Base-by-base conservation (phyloP, 768 basidiomycete species). In the Phylloporus sp. region DNA sequence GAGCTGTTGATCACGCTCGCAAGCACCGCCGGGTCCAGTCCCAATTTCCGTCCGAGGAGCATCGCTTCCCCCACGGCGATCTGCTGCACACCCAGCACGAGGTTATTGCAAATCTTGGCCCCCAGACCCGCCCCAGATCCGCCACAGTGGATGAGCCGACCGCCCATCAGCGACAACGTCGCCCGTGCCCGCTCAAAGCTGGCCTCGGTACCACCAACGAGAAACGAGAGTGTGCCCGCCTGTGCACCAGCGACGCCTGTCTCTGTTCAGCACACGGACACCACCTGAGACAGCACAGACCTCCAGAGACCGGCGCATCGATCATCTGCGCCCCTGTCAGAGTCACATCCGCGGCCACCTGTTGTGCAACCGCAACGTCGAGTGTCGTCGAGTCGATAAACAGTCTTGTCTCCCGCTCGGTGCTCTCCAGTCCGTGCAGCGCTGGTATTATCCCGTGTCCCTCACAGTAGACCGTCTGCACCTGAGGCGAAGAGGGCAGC, bases 221-320 rank as follows among this genome's bases (percentile, higher is more conserved):
- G 86, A 75, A 98, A 97, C 5, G 92, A 86, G 20, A 97, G 75
- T 2, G 90, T 89, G 23, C 84, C 94, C 15, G 88, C 89, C 64
- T 85, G 84, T 10, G 95, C 95, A 27, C 92, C 95, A 13, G 86
- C 74, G 10, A 92, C 90, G 29, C 92, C 88, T 91, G 55, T 45
- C 31, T 40, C 36, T 36, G 39, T 38, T 59, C 40, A 63, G 26
- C 28, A 29, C 34, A 15, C 45, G 48, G 23, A n/a, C 39, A 41
- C 24, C 26, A 34, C 44, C 47, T 45, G 18, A 24, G 48, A 39
- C 15, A 49, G 44, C 35, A 69, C 81, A 49, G 64, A 88, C 91
- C 94, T 50, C 95, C 95, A 43, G 91, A 94, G 1, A 97, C 94
- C 3, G 95, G 95, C 6, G 95, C 93, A 65, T 97, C 95, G 20